Evolutionary conservation across 352 stramenopile genomes (phyloP), one percentile per base, ranked within the genome.

Genomic region (Phytophthora cryptogea): DNA sequence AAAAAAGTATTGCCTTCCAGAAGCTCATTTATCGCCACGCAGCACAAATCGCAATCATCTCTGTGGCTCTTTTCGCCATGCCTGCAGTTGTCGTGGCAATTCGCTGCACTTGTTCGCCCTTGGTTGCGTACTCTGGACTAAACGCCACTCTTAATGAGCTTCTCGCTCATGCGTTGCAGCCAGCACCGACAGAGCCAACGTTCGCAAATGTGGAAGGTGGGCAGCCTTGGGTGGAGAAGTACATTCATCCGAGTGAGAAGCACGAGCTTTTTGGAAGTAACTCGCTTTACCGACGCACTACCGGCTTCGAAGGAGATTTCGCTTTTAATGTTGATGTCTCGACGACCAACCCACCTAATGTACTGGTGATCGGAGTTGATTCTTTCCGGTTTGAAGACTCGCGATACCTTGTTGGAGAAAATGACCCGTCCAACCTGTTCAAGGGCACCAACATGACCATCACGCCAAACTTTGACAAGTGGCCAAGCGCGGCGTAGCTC

Each of bases 401-500:
- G 13, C 54, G 23, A n/a, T 62, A 55, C 28, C 47, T 62, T n/a
- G 54, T 62, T 16, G 54, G 54, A 31, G 31, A 56, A 37, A 55
- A 70, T 5, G 59, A 72, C 13, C 59, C 58, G 28, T 33, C 64
- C 20, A 80, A 84, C 43, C 20, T 86, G 26, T 66, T 60, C 14
- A 66, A 66, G 35, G 49, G 53, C 3, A 54, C 48, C 1, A 59
- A 67, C 11, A 41, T 52, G 44, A 74, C 69, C 0, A 60, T 83
- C 8, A 82, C 74, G 13, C 74, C 72, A 0, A 62, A 78, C 11
- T 84, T 84, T 14, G 72, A 87, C 40, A 59, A 52, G 31, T 87
- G 70, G 72, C 77, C 1, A 67, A 78, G 39, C 72, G 72, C 23
- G 72, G 69, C 28, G 53, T 87, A 23, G 74, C 72, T 5, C 76